Base-by-base conservation (phyloP, 2,329 filamentous ascomycete species). In the Colletotrichum spinosum region DNA sequence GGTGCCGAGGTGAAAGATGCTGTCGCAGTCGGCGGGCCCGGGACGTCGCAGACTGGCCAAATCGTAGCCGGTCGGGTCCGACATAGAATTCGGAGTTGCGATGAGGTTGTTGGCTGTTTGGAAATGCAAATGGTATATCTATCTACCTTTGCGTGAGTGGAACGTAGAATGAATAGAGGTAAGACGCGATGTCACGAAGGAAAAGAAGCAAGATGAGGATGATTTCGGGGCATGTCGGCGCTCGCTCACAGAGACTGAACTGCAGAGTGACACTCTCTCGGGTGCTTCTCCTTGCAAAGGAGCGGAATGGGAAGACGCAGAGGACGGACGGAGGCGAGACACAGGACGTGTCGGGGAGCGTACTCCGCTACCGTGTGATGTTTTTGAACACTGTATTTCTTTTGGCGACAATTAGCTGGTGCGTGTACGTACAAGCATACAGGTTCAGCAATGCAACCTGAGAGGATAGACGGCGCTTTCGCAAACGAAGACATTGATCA, bases 271-370 rank as follows among this genome's bases (percentile, higher is more conserved):
- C 50, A 48, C 39, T 45, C 17, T 46, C 12, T 37, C 39, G 39
- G 37, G 44, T 11, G 25, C 34, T 62, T 39, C 35, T 10, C 11
- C 52, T 49, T 33, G 46, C 52, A 39, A 62, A 62, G 46, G 58
- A 59, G 53, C 56, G 48, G 52, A 59, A 59, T 33, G 37, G 53
- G 58, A 51, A 62, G 52, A 63, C 39, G 50, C 57, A 62, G 52
- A 62, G 52, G 58, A 62, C 58, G 58, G 63, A 62, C 35, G 63
- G 63, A 63, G 56, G 63, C 63, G 63, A 66, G 58, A 66, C 63
- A 53, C 52, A 38, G 63, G 52, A 34, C 42, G 63, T 66, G 33
- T 66, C 63, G 63, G 63, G 52, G 58, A 57, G 41, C 11, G 33
- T 42, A 11, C 55, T 44, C 42, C 11, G 41, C 34, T 11, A 17